Percentiles rank a stretch among this genome's conserved stretches.
phyloP scores from a whole-genome alignment of 352 stramenopile genomes.

The Pythium vanterpoolii region DNA sequence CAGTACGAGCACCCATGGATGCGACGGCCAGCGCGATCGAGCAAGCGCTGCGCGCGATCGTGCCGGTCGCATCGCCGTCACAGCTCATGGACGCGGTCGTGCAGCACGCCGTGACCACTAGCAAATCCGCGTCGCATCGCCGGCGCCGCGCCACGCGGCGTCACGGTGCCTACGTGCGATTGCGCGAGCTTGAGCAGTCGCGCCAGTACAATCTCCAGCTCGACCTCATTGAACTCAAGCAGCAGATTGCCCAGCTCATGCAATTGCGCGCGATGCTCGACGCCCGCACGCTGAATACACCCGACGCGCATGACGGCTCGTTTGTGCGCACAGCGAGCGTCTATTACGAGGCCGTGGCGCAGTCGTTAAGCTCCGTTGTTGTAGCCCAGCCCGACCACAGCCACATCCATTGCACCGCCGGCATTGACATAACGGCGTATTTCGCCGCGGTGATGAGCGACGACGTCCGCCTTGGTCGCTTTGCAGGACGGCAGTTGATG shows the following conservation, averaged over 20 bases:
- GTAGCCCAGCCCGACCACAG: no score
- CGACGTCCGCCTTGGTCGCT: constrained; percentile 15
- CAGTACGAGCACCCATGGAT: no score
- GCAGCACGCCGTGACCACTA: constrained; percentile 7
- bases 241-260: constrained; percentile 17
- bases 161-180: constrained; percentile 20
- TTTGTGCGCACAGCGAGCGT: constrained; percentile 13
- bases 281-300: constrained; percentile 2
- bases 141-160: constrained; percentile 8
- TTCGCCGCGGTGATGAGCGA: constrained; percentile 13
- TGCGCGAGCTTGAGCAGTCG: constrained; percentile 17
- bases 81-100: constrained; percentile 22
- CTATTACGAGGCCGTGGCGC: constrained; percentile 16
- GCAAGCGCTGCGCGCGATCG: constrained; percentile 17
- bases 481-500: constrained; percentile 8
- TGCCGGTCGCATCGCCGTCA: constrained; percentile 16
- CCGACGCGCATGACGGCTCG: constrained; percentile 14
- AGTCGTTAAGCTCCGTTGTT: no score
- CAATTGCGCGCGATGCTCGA: constrained; percentile 15
- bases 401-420: background rate
- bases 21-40: constrained; percentile 16
- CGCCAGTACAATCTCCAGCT: constrained; percentile 20
- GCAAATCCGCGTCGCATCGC: background rate
- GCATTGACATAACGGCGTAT: constrained; percentile 19
- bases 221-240: constrained; percentile 19